Evolutionary conservation across 2,329 filamentous ascomycete species (phyloP), one percentile per base, ranked within the genome.

Genomic region (Colletotrichum tropicicola): DNA sequence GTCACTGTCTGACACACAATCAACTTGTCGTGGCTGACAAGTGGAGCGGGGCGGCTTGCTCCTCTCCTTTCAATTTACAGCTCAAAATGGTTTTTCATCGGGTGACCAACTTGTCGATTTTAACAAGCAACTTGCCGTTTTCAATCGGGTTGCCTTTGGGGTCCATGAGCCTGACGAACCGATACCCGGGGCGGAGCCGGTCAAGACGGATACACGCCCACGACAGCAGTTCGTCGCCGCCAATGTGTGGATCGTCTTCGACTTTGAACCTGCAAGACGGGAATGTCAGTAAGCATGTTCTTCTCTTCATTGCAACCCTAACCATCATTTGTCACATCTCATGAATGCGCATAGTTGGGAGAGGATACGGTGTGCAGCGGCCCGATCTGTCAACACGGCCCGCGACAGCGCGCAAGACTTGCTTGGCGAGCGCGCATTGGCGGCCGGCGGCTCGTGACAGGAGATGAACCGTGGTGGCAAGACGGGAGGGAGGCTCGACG

Each of bases 171-270:
- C 78, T 75, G 54, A 89, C 75, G 67, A 87, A 84, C 45, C 87
- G 83, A 73, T 87, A 88, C 17, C 87, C 87, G 48, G 75, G 75
- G 48, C 79, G 82, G 3, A 89, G 80, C 39, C 86, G 84, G 74
- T 88, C 86, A 12, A 89, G 82, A 4, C 87, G 85, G 71, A 88
- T 83, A 70, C 86, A 88, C 25, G 86, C 84, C 86, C 86, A 89
- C 9, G 82, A 83, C 25, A 84, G 77, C 35, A 82, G 74, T 13
- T 74, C 70, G 51, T 79, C 77, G 47, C 79, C 75, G 21, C 78
- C 74, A 54, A 76, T 72, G 39, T 76, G 73, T 35, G 78, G 77
- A 47, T 82, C 81, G 69, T 87, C 83, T 66, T 87, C 83, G 58
- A 89, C 76, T 64, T 83, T 86, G 75, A 89, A 82, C 62, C 86